Evolutionary conservation across 768 basidiomycete genomes (phyloP), one percentile per base, ranked within the genome.

Genomic region (Scleroderma bovista): DNA sequence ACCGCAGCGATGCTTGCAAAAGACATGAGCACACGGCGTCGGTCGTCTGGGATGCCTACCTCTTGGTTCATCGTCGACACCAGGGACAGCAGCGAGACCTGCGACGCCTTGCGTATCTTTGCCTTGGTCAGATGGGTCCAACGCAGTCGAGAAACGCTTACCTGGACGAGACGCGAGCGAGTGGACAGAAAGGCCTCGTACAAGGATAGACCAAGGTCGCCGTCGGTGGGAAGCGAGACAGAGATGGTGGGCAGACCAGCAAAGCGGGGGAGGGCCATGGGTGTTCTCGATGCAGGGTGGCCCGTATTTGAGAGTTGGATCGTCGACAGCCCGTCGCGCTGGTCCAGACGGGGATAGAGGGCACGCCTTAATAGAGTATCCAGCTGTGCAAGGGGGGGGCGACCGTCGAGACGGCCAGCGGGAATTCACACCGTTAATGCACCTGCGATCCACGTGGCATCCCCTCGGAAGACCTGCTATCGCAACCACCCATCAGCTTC

Each of bases 101-200:
- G 48, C 7, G 56, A 53, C 10, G 57, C 51, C 51, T 61, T 69
- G 44, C 57, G 55, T 19, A 67, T 57, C 65, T 67, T 32, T 34
- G 19, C 17, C n/a, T 19, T 36, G 5, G 19, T 62, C 2, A 56
- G 50, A 1, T 6, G 16, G 20, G n/a, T 3, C 10, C 17, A 41
- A 6, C 22, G 11, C 22, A 38, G 13, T 10, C 37, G 17, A 22
- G 16, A 10, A 13, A 10, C 11, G 71, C 78, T 58, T 53, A 80
- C 81, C 47, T 71, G 72, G 23, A 81, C 69, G n/a, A 74, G 77
- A 50, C 80, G 75, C 29, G 80, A 81, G 37, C 72, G 72, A 40
- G 78, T 75, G 31, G 69, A 59, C 22, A 77, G 57, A 56, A 83
- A 83, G 6, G 74, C 69, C 16, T 73, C 66, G 22, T 54, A 57